Conservation (phyloP, 805 yeast genomes). For the Candida mattraensis region DNA sequence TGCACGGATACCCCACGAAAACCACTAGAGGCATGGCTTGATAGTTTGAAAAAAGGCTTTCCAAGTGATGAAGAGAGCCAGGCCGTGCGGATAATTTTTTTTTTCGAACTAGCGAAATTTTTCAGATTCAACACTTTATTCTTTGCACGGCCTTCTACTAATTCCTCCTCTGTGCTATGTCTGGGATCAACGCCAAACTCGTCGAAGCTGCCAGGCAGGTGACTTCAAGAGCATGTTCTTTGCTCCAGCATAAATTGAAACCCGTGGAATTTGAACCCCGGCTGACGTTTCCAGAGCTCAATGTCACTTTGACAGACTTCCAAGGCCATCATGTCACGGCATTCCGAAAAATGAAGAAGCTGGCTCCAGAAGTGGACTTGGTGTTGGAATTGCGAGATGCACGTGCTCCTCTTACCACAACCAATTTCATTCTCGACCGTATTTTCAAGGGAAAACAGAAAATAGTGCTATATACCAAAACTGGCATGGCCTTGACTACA, state of each 20-base stretch:
- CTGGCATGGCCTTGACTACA: slow-evolving; percentile 57
- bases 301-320: slow-evolving; percentile 71
- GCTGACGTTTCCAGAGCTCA: slow-evolving; percentile 67
- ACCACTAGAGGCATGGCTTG: slow-evolving; percentile 89
- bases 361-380: slow-evolving; percentile 79
- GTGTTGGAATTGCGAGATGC: slow-evolving; percentile 85
- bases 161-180: too few species aligned
- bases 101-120: too few species aligned
- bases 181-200: too few species aligned
- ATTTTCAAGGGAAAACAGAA: slow-evolving; percentile 55
- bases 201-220: too few species aligned
- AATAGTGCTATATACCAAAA: slow-evolving; percentile 75
- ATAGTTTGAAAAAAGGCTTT: too few species aligned
- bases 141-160: too few species aligned
- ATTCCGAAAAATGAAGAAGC: slow-evolving; percentile 57
- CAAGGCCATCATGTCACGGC: slow-evolving; percentile 92
- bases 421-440: slow-evolving; percentile 75
- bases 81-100: too few species aligned
- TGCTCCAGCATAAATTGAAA: too few species aligned
- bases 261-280: slow-evolving; percentile 59
- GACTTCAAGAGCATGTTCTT: too few species aligned
- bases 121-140: too few species aligned
- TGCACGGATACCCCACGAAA: slow-evolving; percentile 80
- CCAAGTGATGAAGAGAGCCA: too few species aligned
- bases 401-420: slow-evolving; percentile 83